These are phyloP conservation scores for Aaosphaeria arxii DNA, from an alignment of 2,329 filamentous ascomycete genomes.

Conservation along the genomic window DNA sequence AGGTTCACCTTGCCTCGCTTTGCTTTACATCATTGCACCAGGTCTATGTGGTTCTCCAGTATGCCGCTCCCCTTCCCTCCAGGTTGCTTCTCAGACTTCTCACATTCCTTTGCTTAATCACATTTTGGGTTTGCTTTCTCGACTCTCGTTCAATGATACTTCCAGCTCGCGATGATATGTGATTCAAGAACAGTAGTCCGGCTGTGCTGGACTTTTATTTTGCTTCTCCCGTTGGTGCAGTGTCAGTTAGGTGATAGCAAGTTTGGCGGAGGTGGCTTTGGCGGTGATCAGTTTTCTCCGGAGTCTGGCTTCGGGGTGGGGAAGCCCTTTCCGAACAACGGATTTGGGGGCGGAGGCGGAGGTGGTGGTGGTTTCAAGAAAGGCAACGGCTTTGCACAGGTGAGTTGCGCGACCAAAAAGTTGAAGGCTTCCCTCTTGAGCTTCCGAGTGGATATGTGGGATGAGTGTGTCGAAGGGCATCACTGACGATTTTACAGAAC, in stretches of 20 bases:
- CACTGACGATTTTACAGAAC: neutral
- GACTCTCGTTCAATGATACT: constrained; percentile 1
- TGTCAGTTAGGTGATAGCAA: constrained; percentile 3
- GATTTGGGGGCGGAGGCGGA: neutral
- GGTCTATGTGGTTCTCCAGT: too few species aligned
- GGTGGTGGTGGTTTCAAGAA: neutral
- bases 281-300: neutral
- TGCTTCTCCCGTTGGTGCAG: constrained; percentile 6
- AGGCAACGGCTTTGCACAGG: constrained; percentile 2
- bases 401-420: constrained; percentile 1
- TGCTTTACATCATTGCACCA: too few species aligned
- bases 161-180: constrained; percentile 8
- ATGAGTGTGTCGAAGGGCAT: neutral
- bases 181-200: constrained; percentile 1
- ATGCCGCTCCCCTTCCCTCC: neutral
- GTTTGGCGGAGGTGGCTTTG: constrained; percentile 2
- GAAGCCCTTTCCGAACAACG: neutral
- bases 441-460: neutral
- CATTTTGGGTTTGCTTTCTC: constrained; percentile 3
- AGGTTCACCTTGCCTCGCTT: too few species aligned
- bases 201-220: constrained; percentile 18
- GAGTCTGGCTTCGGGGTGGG: neutral
- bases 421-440: neutral
- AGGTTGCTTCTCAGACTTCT: neutral
- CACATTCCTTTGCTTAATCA: neutral